Evolutionary conservation across 2,329 filamentous ascomycete genomes (phyloP), one percentile per base, ranked within the genome.

Genomic region (Trichoderma citrinoviride): DNA sequence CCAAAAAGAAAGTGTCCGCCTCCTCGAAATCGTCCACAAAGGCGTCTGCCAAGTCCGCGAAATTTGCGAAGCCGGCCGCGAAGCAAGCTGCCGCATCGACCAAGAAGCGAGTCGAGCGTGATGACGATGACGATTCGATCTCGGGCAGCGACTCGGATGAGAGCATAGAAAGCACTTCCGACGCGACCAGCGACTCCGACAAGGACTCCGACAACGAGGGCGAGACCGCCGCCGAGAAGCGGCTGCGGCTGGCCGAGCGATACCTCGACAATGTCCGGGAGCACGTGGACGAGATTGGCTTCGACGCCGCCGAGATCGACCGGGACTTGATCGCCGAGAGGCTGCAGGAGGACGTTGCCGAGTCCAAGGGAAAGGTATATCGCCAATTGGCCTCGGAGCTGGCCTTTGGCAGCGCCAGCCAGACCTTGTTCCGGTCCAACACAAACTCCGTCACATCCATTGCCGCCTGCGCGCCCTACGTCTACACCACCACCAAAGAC

Each of bases 271-370:
- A 96, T 74, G 88, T 97, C 67, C 87, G 90, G 72, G 85, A 90
- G 72, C 90, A 97, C 70, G 88, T 92, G 65, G 90, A 96, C 71
- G 90, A 92, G 68, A 71, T 73, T 53, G 95, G 93, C 44, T 99
- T 98, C 73, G 93, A 99, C 78, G 95, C 95, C 7, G 93, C 90
- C 71, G 92, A 98, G 61, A 91, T 99, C 65, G 95, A 98, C 78
- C 85, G 90, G 66, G 95, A 99, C 74, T 80, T 97, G 71, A 93
- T 99, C 72, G 93, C 94, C 47, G 91, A 96, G 76, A 83, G 93
- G 71, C 81, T 99, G 71, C 88, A 94, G 77, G 92, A 97, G 78
- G 95, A 98, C 75, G 91, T 95, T 49, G 89, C 95, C 60, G 95
- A 97, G 79, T 87, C 87, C 64, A 97, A 97, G 79, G 95, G 95